Evolutionary conservation across 306 rosid species (phyloP).

Genomic region (Psophocarpus tetragonolobus): DNA sequence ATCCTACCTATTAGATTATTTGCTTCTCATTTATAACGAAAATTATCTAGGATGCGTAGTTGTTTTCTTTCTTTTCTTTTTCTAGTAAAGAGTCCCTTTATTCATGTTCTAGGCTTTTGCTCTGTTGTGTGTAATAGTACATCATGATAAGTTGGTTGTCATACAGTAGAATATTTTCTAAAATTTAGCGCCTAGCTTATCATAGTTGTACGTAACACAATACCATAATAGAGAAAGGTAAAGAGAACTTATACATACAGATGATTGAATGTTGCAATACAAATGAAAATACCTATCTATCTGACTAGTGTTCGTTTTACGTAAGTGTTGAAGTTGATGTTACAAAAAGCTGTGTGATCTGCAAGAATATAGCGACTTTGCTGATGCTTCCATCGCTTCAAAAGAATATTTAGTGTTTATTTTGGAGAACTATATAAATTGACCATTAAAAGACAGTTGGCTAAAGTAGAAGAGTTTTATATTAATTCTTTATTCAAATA

Average conservation of each 20-base stretch:
- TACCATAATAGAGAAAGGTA: background rate
- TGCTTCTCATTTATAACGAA: background rate
- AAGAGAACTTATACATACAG: background rate
- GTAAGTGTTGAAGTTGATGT: background rate
- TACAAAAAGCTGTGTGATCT: background rate
- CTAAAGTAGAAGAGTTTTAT: background rate
- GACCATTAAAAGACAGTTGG: background rate
- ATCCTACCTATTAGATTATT: background rate
- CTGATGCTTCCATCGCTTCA: background rate
- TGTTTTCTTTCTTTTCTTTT: background rate
- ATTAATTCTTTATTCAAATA: background rate
- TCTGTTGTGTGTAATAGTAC: background rate
- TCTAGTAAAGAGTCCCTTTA: background rate
- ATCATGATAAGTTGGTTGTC: background rate
- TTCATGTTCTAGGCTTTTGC: background rate
- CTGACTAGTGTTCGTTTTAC: background rate
- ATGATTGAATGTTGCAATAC: background rate
- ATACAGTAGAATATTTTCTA: background rate
- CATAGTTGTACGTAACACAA: background rate
- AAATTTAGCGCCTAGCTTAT: background rate
- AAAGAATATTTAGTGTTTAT: background rate
- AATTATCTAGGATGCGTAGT: background rate
- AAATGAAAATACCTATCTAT: background rate
- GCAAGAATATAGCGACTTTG: background rate
- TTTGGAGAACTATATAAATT: conserved; percentile 11